Base-by-base conservation (phyloP, 257 asterid genomes). In the Cruciata laevipes region DNA sequence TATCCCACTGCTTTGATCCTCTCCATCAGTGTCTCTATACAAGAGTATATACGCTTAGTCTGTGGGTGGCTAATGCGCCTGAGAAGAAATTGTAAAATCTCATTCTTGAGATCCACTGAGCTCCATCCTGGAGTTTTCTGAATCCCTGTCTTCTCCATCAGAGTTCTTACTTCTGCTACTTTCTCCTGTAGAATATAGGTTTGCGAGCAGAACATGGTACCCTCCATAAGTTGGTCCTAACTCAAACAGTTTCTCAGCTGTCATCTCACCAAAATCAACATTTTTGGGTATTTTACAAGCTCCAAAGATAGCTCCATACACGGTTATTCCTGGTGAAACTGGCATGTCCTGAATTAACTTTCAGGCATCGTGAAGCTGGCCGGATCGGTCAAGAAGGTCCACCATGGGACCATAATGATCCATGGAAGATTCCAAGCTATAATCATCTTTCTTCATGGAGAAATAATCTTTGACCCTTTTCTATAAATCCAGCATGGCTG, bases 231-330 rank as follows among this genome's bases (percentile, higher is more conserved):
- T 83, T 0, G 99, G 99, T 56, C 83, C 81, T 61, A 88, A 75
- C 37, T 85, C 85, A 44, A 93, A 90, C 64, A 93, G 75, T 69
- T 76, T 79, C 63, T 86, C 89, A 13, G 99, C 96, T 23, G 88
- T 95, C 72, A 67, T 80, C 77, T 93, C 95, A 24, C 92, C 99
- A 66, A 85, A 74, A 40, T 85, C 90, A 3, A 90, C 80, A n/a
- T 93, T 93, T 63, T 84, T 93, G 82, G 90, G 95, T 75, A 93
- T 90, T 88, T 79, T 90, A 81, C 99, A 93, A 74, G 95, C 96
- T 61, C 99, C 99, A 71, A 93, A 77, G 92, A 93, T 93, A 66
- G 99, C 99, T 10, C 99, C 99, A 33, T 67, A 88, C 62, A 93
- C 95, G 49, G 90, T 93, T 60, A 93, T 80, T 40, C 84, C 96